Evolutionary conservation across 306 rosid genomes (phyloP).

Genomic region (Bauhinia variegata): DNA sequence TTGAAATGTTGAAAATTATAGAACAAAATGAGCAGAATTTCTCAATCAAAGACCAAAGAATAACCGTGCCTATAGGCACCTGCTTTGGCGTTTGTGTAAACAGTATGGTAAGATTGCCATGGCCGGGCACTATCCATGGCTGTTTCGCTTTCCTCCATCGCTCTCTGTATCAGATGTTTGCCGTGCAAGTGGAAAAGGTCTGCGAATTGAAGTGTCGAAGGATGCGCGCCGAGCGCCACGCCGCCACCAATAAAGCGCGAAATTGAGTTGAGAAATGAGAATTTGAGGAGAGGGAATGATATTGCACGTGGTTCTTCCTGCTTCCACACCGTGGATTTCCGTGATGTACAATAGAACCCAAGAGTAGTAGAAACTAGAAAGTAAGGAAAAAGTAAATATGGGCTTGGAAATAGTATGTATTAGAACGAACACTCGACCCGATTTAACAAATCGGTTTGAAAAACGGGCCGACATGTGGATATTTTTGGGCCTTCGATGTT

Average conservation of each 20-base stretch:
- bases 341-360: too few species aligned
- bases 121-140: slow-evolving; percentile 52
- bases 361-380: too few species aligned
- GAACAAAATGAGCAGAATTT: neutral
- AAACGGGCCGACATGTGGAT: too few species aligned
- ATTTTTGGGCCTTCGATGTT: too few species aligned
- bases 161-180: slow-evolving; percentile 8
- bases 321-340: neutral
- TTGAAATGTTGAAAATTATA: neutral
- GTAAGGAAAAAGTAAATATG: too few species aligned
- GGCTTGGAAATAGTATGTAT: too few species aligned
- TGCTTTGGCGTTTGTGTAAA: slow-evolving; percentile 89
- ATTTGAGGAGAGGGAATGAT: neutral
- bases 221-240: too few species aligned
- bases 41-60: neutral
- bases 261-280: neutral
- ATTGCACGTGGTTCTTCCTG: neutral
- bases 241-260: neutral
- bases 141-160: slow-evolving; percentile 51
- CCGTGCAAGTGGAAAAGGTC: neutral
- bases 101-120: slow-evolving; percentile 90
- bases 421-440: too few species aligned
- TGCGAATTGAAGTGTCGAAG: neutral
- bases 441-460: too few species aligned
- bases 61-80: slow-evolving; percentile 40